phyloP scores from a whole-genome alignment of 1,284 basidiomycete species.

The Lentinula novae-zelandiae region DNA sequence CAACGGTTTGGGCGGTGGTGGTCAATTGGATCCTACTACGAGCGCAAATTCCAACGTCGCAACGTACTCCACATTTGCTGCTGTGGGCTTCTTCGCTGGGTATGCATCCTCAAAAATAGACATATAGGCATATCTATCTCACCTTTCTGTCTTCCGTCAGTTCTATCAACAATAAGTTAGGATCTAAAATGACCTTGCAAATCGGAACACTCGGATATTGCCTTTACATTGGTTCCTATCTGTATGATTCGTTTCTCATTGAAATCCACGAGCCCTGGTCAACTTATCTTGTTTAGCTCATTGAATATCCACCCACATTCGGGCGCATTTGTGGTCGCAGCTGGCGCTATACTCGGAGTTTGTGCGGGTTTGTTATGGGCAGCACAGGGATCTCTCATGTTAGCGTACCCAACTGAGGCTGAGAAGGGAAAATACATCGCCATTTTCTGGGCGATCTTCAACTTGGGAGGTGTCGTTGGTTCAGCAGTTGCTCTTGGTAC shows the following conservation, averaged over 20 bases:
- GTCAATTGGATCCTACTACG: conserved; percentile 28
- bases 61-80: conserved; percentile 67
- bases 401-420: conserved; percentile 75
- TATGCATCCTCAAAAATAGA: conserved; percentile 30
- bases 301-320: conserved; percentile 63
- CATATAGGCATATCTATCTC: background rate
- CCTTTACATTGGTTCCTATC: conserved; percentile 71
- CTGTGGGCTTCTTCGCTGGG: conserved; percentile 63
- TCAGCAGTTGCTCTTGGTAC: conserved; percentile 59
- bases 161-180: conserved; percentile 74
- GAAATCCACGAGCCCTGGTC: background rate
- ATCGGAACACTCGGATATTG: conserved; percentile 70
- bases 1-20: conserved; percentile 37
- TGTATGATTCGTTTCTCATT: conserved; percentile 39
- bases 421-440: conserved; percentile 80
- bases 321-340: conserved; percentile 65
- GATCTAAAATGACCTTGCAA: conserved; percentile 69
- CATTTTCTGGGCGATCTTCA: conserved; percentile 77
- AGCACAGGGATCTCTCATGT: conserved; percentile 80
- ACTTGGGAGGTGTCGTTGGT: conserved; percentile 69
- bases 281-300: conserved; percentile 34
- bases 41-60: conserved; percentile 53
- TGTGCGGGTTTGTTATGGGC: conserved; percentile 87
- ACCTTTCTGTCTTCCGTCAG: conserved; percentile 29
- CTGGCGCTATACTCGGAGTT: conserved; percentile 79